These are phyloP conservation scores for Colletotrichum sp. DNA, from an alignment of 2,329 filamentous ascomycete species.

Conservation along the genomic window DNA sequence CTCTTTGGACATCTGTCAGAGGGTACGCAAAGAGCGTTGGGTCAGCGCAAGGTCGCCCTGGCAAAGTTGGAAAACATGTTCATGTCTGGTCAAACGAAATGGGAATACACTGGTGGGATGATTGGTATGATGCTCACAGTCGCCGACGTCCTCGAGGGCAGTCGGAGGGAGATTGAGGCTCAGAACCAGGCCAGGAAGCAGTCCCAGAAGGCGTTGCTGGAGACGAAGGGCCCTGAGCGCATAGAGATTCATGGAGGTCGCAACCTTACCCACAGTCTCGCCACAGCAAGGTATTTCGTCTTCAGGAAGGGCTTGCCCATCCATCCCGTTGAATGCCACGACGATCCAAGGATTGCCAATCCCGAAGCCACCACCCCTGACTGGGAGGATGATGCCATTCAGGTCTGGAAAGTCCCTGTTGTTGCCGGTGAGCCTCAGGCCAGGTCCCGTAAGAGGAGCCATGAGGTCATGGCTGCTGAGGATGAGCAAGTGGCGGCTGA, in stretches of 20 bases:
- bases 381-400: slow-evolving; percentile 77
- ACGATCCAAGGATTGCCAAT: slow-evolving; percentile 41
- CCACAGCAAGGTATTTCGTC: slow-evolving; percentile 84
- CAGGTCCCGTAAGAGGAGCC: slow-evolving; percentile 38
- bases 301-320: slow-evolving; percentile 84
- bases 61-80: slow-evolving; percentile 79
- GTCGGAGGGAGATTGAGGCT: slow-evolving; percentile 43
- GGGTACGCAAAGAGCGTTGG: slow-evolving; percentile 80
- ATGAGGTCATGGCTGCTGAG: slow-evolving; percentile 20
- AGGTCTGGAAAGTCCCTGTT: slow-evolving; percentile 83
- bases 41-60: slow-evolving; percentile 70
- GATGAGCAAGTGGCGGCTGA: neutral
- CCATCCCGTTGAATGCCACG: slow-evolving; percentile 69
- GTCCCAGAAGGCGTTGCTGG: slow-evolving; percentile 38
- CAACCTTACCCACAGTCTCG: slow-evolving; percentile 81
- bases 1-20: slow-evolving; percentile 84
- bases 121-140: slow-evolving; percentile 86
- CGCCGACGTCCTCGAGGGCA: slow-evolving; percentile 67
- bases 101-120: slow-evolving; percentile 80
- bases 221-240: slow-evolving; percentile 7
- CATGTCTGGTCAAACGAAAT: slow-evolving; percentile 77
- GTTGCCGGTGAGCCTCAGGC: slow-evolving; percentile 32
- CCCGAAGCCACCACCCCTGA: slow-evolving; percentile 63
- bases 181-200: slow-evolving; percentile 46
- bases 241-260: slow-evolving; percentile 73